A percentile compares a stretch with the other conserved stretches of the same genome.
Evolutionary conservation across 768 basidiomycete species (phyloP).

Genomic region (Lactifluus echinatus): DNA sequence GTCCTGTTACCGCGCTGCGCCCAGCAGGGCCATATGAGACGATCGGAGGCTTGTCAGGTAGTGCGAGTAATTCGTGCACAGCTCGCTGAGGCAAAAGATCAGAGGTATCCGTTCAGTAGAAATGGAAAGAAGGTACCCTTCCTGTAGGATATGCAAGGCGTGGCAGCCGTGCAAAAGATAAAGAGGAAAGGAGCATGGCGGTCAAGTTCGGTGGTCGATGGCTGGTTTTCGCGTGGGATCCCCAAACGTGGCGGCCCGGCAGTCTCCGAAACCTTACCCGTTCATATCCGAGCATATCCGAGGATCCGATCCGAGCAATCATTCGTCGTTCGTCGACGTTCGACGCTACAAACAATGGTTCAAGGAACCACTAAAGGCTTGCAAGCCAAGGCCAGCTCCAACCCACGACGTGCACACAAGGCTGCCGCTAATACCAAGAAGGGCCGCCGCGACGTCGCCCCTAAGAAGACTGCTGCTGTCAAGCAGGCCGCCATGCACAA

Average conservation of each 20-base stretch:
- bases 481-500: slow-evolving; percentile 73
- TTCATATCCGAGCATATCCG: background rate
- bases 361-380: slow-evolving; percentile 86
- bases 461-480: slow-evolving; percentile 68
- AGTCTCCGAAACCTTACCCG: slow-evolving; percentile 18
- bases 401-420: slow-evolving; percentile 52
- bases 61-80: slow-evolving; percentile 60
- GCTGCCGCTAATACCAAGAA: slow-evolving; percentile 69
- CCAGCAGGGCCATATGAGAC: slow-evolving; percentile 72
- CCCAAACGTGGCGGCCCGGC: background rate
- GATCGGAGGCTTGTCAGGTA: slow-evolving; percentile 54
- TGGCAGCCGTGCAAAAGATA: slow-evolving; percentile 14
- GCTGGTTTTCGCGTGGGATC: background rate
- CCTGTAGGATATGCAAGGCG: slow-evolving; percentile 6
- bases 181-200: slow-evolving; percentile 35
- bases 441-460: slow-evolving; percentile 67
- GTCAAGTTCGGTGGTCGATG: background rate
- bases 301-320: too few species aligned
- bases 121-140: background rate
- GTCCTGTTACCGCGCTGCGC: slow-evolving; percentile 82
- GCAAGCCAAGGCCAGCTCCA: slow-evolving; percentile 39
- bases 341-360: slow-evolving; percentile 42
- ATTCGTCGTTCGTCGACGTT: too few species aligned
- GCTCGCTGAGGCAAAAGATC: slow-evolving; percentile 43
- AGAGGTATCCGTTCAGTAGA: background rate